Base-by-base conservation (phyloP, 1,139 yeast genomes). In the Yamadazyma atmosphaerica region DNA sequence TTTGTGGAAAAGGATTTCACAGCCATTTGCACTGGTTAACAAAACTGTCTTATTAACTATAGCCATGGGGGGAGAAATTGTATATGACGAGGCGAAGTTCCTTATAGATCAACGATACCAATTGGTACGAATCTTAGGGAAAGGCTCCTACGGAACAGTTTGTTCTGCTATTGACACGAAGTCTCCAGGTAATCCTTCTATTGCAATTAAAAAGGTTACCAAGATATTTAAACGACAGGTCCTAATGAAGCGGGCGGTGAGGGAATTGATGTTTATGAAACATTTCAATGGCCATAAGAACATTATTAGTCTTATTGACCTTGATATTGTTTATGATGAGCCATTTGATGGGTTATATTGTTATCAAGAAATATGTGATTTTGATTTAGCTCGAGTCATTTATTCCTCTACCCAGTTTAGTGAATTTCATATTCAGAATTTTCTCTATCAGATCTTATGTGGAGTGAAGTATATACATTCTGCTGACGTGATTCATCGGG, bases 91-190 rank as follows among this genome's bases (percentile, higher is more conserved):
- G 13, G 27, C 34, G 5, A 72, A 79, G 39, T 86, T 89, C 58
- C 79, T 79, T 29, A 69, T 87, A 33, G 84, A 83, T 43, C 61
- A 76, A 2, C 65, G 87, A 34, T 92, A 89, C 60, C 71, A 74
- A 39, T 69, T 90, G 11, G 63, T 76, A 28, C 72, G 75, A 31
- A 73, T 83, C 2, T 68, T 90, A 35, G 98, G 98, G 0, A 80
- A 83, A 49, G 98, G 98, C 0, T 82, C 96, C 0, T 90, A 87
- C 58, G 98, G 98, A 1, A 79, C 83, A 0, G 98, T 92, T 3
- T 85, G 92, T 51, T 77, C 88, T 4, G 97, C 95, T 0, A 56
- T 81, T 10, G 96, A 90, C 57, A 63, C 74, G 13, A 53, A 56
- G 15, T 32, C 54, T 9, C 22, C 9, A 9, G 22, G 8, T 1